A percentile compares a stretch with the other conserved stretches of the same genome.
These are phyloP conservation scores for Letharia lupina DNA, from an alignment of 495 filamentous ascomycete genomes.

Conservation along the genomic window DNA sequence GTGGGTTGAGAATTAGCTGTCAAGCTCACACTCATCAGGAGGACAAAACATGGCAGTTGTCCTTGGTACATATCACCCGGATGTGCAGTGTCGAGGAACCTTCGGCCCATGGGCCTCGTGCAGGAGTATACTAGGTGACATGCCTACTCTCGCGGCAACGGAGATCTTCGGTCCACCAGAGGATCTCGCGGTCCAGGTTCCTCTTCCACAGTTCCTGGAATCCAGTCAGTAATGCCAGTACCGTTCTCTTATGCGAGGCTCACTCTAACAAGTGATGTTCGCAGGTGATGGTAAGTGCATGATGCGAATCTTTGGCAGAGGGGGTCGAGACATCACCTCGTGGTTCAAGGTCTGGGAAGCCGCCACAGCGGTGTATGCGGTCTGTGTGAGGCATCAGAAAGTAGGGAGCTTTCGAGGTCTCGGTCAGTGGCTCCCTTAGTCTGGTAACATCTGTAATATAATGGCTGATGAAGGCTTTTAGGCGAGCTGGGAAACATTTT, in stretches of 20 bases:
- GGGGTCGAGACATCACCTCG: neutral
- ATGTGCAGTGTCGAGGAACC: neutral
- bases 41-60: neutral
- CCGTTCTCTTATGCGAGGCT: neutral
- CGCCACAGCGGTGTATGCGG: neutral
- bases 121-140: neutral
- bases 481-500: neutral
- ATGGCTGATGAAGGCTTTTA: neutral
- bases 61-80: neutral
- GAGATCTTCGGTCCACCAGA: neutral
- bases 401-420: neutral
- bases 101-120: neutral
- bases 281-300: neutral
- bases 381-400: neutral
- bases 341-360: slow-evolving; percentile 5
- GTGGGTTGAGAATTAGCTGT: no score
- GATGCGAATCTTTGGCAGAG: neutral
- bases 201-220: neutral
- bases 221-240: neutral
- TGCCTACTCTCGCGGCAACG: neutral
- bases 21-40: neutral
- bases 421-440: neutral
- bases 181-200: neutral
- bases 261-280: neutral
- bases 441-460: neutral